Evolutionary conservation across 73 alveolate genomes (phyloP).

Genomic region (Durusdinium trenchii): DNA sequence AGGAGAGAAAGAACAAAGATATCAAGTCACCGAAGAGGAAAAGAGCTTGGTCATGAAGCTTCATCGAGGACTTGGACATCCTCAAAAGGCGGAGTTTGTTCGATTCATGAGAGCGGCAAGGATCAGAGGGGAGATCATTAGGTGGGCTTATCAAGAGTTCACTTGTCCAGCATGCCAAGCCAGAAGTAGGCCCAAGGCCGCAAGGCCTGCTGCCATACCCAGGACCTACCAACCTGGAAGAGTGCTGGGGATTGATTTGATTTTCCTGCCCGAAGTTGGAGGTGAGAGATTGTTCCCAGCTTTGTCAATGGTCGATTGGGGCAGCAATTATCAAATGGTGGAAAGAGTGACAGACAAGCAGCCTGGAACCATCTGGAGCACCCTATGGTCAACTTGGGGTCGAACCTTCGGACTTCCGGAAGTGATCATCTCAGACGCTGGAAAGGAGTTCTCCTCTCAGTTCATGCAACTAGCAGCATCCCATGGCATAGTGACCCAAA

Average conservation of each 20-base stretch:
- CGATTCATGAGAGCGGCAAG: neutral
- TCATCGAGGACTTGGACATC: neutral
- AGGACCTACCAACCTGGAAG: neutral
- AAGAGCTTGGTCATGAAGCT: neutral
- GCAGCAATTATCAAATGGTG: neutral
- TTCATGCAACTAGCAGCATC: neutral
- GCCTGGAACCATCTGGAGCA: neutral
- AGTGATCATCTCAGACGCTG: neutral
- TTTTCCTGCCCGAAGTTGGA: neutral
- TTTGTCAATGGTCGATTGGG: neutral
- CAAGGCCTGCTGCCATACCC: neutral
- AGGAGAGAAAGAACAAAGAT: neutral
- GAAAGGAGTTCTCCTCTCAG: neutral
- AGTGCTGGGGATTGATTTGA: conserved; percentile 4
- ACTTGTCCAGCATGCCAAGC: neutral
- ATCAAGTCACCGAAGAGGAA: neutral
- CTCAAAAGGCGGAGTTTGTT: neutral
- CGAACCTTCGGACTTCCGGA: conserved; percentile 3
- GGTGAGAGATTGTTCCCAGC: neutral
- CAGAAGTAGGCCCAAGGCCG: neutral
- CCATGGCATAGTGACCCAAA: neutral
- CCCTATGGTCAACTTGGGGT: neutral
- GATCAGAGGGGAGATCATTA: neutral
- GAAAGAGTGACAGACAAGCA: neutral
- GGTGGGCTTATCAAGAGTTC: neutral